Evolutionary conservation across 1,284 basidiomycete species (phyloP), one percentile per base, ranked within the genome.

Genomic region (Microbotryum violaceum): DNA sequence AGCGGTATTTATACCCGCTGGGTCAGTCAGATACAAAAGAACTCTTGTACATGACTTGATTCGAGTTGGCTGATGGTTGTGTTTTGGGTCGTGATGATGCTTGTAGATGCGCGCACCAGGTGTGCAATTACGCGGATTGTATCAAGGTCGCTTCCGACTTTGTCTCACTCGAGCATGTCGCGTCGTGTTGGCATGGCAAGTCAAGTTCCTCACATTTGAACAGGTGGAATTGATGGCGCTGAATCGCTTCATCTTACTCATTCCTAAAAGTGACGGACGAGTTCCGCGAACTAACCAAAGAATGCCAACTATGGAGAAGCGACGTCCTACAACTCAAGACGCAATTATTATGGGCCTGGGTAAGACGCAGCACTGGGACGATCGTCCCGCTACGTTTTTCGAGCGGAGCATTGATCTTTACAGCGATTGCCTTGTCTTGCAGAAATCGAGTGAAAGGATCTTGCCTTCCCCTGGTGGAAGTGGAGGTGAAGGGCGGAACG

Each of bases 71-170:
- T 42, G 37, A 42, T 42, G 81, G 20, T 54, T 57, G 51, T 47
- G 54, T 57, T n/a, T 31, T 31, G 31, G 27, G 27, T 27, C 31
- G 31, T 10, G 31, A 23, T 53, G 51, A 53, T 33, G 44, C 27
- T 33, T 33, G 6, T 51, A 65, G 64, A 20, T 66, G 64, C 57
- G 67, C 67, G 2, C 67, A 64, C 44, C 67, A 88, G 83, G 88
- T 89, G 8, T 84, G 85, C 72, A 92, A 93, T 72, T 77, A 93
- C 42, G 81, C 89, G 14, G 91, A 96, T 74, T 94, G 89, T 74
- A 86, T 97, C 78, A 97, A 97, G 78, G 88, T 96, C 53, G 92
- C 93, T n/a, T 82, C 89, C 67, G 92, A 97, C 77, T 97, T 93
- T 77, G 90, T 97, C 66, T 90, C 87, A 77, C 87, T 90, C 18